Evolutionary conservation across 1,284 basidiomycete genomes (phyloP).

Genomic region (Rhodotorula sp.): DNA sequence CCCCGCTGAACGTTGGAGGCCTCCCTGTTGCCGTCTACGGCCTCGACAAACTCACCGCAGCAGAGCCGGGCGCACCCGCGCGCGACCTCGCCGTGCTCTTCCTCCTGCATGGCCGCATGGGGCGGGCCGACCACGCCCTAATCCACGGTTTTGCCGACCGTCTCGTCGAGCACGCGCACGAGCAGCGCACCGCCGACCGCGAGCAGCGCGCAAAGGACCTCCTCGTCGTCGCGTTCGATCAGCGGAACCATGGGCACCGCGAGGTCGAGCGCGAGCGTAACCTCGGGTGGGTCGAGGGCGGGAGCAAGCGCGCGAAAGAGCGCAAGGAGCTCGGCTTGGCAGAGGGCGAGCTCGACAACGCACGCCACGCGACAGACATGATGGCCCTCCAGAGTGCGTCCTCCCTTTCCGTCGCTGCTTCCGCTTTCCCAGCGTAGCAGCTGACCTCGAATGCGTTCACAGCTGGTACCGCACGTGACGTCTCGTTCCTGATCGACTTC

Average conservation of each 20-base stretch:
- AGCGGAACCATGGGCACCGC: conserved; percentile 51
- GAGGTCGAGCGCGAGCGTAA: conserved; percentile 46
- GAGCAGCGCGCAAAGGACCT: conserved; percentile 43
- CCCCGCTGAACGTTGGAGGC: conserved; percentile 17
- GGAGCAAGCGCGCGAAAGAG: conserved; percentile 46
- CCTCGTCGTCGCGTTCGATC: conserved; percentile 50
- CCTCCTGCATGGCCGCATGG: conserved; percentile 35
- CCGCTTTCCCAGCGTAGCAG: not conserved
- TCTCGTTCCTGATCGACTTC: conserved; percentile 78
- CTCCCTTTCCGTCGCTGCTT: not conserved
- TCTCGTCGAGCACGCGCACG: not conserved
- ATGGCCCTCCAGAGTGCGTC: conserved; percentile 48
- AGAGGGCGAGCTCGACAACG: conserved; percentile 44
- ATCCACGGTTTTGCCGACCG: conserved; percentile 5
- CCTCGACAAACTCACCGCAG: conserved; percentile 5
- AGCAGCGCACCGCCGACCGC: not conserved
- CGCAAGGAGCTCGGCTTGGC: conserved; percentile 40
- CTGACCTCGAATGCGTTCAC: not conserved
- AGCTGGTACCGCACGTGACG: conserved; percentile 70
- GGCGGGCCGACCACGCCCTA: not conserved
- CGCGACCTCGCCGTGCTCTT: conserved; percentile 29
- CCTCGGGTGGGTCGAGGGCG: conserved; percentile 50
- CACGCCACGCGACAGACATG: conserved; percentile 47
- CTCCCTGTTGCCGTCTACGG: conserved; percentile 29
- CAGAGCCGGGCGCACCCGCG: not conserved